Evolutionary conservation across 441 rosid genomes (phyloP), one percentile per base, ranked within the genome.

Genomic region (Daphne laureola): DNA sequence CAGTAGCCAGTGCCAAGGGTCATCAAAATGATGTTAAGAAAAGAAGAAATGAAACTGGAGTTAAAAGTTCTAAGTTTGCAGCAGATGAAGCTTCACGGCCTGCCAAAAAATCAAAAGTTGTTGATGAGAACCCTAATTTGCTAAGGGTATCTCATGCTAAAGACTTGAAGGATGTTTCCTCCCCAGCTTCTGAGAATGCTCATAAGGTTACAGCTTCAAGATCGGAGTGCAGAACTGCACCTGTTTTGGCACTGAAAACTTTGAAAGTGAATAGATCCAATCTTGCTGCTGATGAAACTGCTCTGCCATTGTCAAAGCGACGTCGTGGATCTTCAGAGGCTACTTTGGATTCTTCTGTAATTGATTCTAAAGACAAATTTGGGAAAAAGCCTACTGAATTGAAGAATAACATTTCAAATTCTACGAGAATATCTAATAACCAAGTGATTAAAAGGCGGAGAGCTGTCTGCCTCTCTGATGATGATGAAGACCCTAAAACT

Each of bases 391-490:
- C 67, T 60, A 43, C 31, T 23, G 78, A 69, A 43, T 63, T 59
- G 49, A 83, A 72, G 76, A 65, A 58, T 60, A 67, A 70, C 42
- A 43, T 53, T 55, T 64, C 66, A 26, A 55, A 66, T 68, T 70
- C 70, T 55, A 64, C 57, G 53, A 82, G 53, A 61, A 68, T 51
- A 68, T 41, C 68, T 3, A 60, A 25, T 68, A 59, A 67, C 55
- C 90, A 76, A 57, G 51, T 62, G 40, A 77, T 62, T 31, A 95
- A 72, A 79, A 86, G 79, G 62, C 84, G 99, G 27, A 83, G 97
- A 78, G 95, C 93, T 55, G 96, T 95, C 70, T 66, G 96, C 73
- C 77, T 90, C 44, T 76, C 54, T 48, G 95, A 86, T 36, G 88
- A 72, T 41, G 85, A 82, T 40, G 89, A 79, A 54, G 68, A 72